These are phyloP conservation scores for Hortiboletus flavorubellus DNA, from an alignment of 768 basidiomycete species.

Conservation along the genomic window DNA sequence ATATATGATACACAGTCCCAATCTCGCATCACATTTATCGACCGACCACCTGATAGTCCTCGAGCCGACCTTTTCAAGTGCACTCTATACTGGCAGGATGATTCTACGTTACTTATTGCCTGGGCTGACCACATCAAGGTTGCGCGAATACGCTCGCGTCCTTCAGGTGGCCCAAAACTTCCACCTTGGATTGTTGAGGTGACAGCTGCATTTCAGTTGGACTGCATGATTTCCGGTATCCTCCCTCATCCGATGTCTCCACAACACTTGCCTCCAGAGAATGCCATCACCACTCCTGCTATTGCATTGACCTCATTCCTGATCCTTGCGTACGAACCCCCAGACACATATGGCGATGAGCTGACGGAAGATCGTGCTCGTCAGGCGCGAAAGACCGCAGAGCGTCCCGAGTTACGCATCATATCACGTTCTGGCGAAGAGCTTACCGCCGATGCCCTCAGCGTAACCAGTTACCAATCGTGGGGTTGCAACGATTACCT, in stretches of 20 bases:
- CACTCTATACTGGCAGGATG: conserved; percentile 88
- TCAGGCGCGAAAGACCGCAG: conserved; percentile 80
- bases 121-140: conserved; percentile 96
- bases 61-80: conserved; percentile 95
- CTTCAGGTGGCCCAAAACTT: conserved; percentile 43
- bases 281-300: conserved; percentile 19
- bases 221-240: conserved; percentile 94
- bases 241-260: conserved; percentile 62
- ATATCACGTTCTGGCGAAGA: conserved; percentile 89
- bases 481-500: conserved; percentile 94
- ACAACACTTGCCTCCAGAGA: conserved; percentile 16
- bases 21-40: conserved; percentile 80
- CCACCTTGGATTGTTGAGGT: conserved; percentile 79
- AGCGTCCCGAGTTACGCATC: conserved; percentile 92
- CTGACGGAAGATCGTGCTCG: conserved; percentile 65
- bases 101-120: conserved; percentile 82
- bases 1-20: conserved; percentile 83
- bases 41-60: conserved; percentile 77
- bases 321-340: conserved; percentile 81
- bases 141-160: conserved; percentile 68
- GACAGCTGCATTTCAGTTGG: conserved; percentile 87
- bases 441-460: conserved; percentile 78
- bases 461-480: conserved; percentile 69
- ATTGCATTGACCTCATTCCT: conserved; percentile 67
- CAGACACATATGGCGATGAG: conserved; percentile 67